phyloP scores from a whole-genome alignment of 805 yeast species.

The Candida morakotiae region DNA sequence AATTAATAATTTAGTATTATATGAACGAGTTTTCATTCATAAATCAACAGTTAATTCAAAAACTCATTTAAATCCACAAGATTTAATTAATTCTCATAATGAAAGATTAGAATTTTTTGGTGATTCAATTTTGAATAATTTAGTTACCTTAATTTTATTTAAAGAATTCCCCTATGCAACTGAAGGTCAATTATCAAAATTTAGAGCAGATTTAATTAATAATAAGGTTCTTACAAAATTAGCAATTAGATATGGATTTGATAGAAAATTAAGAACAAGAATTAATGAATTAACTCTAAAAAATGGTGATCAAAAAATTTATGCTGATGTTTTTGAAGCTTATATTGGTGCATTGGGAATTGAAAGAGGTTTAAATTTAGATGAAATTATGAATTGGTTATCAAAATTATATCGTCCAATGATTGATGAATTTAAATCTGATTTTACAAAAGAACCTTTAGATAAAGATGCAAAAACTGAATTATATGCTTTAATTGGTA shows the following conservation, averaged over 20 bases:
- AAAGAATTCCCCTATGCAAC: constrained; percentile 61
- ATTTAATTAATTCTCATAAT: constrained; percentile 62
- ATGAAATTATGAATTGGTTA: constrained; percentile 56
- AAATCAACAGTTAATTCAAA: constrained; percentile 64
- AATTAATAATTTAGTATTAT: constrained; percentile 55
- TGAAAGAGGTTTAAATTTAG: constrained; percentile 49
- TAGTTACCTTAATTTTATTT: constrained; percentile 67
- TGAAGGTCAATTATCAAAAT: constrained; percentile 76
- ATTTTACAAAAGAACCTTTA: constrained; percentile 34
- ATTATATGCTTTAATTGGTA: constrained; percentile 75
- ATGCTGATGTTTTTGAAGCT: constrained; percentile 92
- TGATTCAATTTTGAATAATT: constrained; percentile 73
- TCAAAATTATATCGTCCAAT: constrained; percentile 46
- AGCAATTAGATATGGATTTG: constrained; percentile 65
- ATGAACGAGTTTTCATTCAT: constrained; percentile 75
- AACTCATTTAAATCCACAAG: constrained; percentile 51
- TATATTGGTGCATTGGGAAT: constrained; percentile 80
- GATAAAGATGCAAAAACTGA: constrained; percentile 72
- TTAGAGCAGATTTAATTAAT: constrained; percentile 68
- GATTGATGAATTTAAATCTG: constrained; percentile 26
- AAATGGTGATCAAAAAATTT: constrained; percentile 61
- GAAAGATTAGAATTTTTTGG: constrained; percentile 90
- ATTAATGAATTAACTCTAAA: constrained; percentile 42
- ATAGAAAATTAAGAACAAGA: constrained; percentile 48
- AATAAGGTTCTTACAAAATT: constrained; percentile 71